Conservation (phyloP, 2,329 filamentous ascomycete genomes). For the Beauveria rudraprayagi region DNA sequence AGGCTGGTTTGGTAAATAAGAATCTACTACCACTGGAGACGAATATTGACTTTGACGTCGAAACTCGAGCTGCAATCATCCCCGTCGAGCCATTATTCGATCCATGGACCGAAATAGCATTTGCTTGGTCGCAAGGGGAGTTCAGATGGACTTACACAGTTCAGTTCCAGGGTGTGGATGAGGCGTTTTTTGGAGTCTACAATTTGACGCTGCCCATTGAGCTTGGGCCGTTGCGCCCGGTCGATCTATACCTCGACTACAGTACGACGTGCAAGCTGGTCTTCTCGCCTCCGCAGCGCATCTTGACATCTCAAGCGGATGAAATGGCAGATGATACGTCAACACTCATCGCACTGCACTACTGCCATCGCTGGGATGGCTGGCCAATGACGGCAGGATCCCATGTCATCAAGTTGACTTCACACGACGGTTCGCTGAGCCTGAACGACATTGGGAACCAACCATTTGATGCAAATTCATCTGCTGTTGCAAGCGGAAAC, state of each 20-base stretch:
- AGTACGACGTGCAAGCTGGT: slow-evolving; percentile 26
- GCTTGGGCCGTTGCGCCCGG: slow-evolving; percentile 28
- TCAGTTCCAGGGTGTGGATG: slow-evolving; percentile 12
- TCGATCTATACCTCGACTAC: slow-evolving; percentile 34
- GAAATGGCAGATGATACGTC: slow-evolving; percentile 34
- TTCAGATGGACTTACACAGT: background rate
- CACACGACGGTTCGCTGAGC: slow-evolving; percentile 18
- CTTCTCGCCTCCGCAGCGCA: slow-evolving; percentile 14
- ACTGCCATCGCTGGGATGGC: slow-evolving; percentile 41
- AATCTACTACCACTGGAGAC: slow-evolving; percentile 60
- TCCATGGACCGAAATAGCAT: slow-evolving; percentile 39
- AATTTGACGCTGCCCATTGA: slow-evolving; percentile 35
- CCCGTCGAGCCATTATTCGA: slow-evolving; percentile 31
- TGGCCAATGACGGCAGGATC: slow-evolving; percentile 30
- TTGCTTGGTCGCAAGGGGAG: slow-evolving; percentile 28
- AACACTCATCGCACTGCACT: slow-evolving; percentile 38
- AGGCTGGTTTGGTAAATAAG: slow-evolving; percentile 66
- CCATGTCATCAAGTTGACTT: slow-evolving; percentile 37
- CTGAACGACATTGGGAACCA: slow-evolving; percentile 24
- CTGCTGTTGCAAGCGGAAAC: slow-evolving; percentile 15
- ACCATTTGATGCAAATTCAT: slow-evolving; percentile 19
- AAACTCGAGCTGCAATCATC: slow-evolving; percentile 27
- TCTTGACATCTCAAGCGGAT: slow-evolving; percentile 16
- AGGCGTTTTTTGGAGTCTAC: slow-evolving; percentile 27
- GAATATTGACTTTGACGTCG: slow-evolving; percentile 31